Evolutionary conservation across 371 early-diverging fungal species (phyloP), one percentile per base, ranked within the genome.

Genomic region (Syncephalastrum racemosum): DNA sequence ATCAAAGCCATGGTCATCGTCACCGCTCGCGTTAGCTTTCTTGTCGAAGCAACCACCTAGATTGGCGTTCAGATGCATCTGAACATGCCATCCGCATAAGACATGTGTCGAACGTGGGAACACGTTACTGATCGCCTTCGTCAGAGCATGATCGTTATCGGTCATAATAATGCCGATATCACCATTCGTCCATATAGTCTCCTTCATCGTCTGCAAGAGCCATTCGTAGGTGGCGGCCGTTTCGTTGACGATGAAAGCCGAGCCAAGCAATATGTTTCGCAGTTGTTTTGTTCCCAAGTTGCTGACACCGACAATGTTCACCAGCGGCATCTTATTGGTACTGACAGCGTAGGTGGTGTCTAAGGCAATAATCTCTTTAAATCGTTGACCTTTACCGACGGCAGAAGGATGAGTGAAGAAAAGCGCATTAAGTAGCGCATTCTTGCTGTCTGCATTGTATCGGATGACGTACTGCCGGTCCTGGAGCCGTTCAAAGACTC

Each of bases 61-160:
- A 12, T 19, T 25, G 22, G 4, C 1, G 7, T 22, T 20, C 4
- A 53, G 43, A 23, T 53, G 53, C 5, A 18, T 8, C 1, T 13
- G 14, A 14, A 53, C 25, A 23, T 53, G 53, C 53, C 53, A 53
- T 19, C 36, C 45, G 43, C 53, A 53, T 43, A 53, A 16, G 16
- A 53, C 25, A 23, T 53, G 53, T 4, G 1, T 12, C 2, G 40
- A 53, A 10, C 12, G 7, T 22, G 53, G 44, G 53, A 53, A 22
- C 2, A 20, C 14, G 10, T 42, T 18, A n/a, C 43, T 25, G 36
- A 53, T 2, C 18, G 53, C 14, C 4, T 19, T 2, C 1, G 19
- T 42, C 20, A 53, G 16, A 7, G 53, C 53, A 19, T 3, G 6
- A 10, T 44, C 53, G 12, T 42, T 42, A 16, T 53, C 53, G 19